Percentiles rank a stretch among this genome's conserved stretches.
Conservation (phyloP, 1,284 basidiomycete genomes). For the Gastroboletus turbinatus region DNA sequence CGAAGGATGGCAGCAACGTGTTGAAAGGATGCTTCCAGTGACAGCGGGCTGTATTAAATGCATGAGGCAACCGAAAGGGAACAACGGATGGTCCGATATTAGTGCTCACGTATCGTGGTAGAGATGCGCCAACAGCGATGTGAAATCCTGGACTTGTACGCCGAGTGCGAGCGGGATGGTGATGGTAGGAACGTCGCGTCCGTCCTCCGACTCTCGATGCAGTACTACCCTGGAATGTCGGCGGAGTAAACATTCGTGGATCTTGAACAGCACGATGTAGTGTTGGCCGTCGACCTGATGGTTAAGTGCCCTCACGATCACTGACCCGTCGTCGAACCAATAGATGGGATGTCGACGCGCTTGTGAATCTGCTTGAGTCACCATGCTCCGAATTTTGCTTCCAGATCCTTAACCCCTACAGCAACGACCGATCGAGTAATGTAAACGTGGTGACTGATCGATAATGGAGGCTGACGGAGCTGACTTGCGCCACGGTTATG, state of each 20-base stretch:
- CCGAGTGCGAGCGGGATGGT: conserved; percentile 36
- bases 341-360: conserved; percentile 42
- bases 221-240: conserved; percentile 43
- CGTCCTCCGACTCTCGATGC: conserved; percentile 1
- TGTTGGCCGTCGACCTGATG: not conserved
- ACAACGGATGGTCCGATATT: not conserved
- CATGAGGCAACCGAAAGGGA: not conserved
- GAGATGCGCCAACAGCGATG: conserved; percentile 54
- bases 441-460: conserved; percentile 6
- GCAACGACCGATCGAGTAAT: conserved; percentile 4
- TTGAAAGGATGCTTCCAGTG: conserved; percentile 40
- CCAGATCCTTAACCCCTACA: conserved; percentile 3
- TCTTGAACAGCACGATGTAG: conserved; percentile 46
- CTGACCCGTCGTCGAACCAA: conserved; percentile 64
- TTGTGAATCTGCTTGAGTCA: not conserved
- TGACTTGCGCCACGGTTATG: not conserved
- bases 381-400: not conserved
- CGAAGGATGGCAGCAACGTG: conserved; percentile 53
- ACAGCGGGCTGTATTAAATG: conserved; percentile 46
- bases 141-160: conserved; percentile 48
- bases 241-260: conserved; percentile 51
- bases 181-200: conserved; percentile 21
- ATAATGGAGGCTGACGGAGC: not conserved
- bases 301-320: conserved; percentile 44
- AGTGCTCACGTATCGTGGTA: conserved; percentile 62